Evolutionary conservation across 208 protist genomes (phyloP).

Genomic region (Trypanosomatidae sp.): DNA sequence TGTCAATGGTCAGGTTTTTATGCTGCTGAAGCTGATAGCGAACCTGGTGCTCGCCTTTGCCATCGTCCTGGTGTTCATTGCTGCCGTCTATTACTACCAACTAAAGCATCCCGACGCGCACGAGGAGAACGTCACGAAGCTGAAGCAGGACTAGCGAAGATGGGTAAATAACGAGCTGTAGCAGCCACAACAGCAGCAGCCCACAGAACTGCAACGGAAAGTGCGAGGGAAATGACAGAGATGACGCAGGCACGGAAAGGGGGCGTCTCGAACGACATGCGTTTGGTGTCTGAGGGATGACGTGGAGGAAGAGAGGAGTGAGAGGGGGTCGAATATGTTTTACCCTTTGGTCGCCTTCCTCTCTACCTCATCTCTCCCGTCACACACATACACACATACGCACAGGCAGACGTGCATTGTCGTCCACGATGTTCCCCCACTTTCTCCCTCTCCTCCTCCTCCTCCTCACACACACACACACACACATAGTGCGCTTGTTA

Average conservation of each 20-base stretch:
- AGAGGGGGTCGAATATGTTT: not conserved
- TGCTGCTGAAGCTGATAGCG: conserved; percentile 25
- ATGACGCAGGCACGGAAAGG: not conserved
- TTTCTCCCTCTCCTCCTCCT: not conserved
- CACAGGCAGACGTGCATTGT: not conserved
- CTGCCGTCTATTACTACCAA: conserved; percentile 14
- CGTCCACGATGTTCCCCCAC: not conserved
- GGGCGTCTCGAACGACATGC: not conserved
- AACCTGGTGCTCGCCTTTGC: conserved; percentile 22
- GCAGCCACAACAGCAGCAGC: not conserved
- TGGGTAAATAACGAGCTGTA: not conserved
- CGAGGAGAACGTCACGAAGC: conserved; percentile 14
- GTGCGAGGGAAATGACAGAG: not conserved
- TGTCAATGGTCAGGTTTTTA: conserved; percentile 24
- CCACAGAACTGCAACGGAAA: not conserved
- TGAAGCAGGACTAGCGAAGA: conserved; percentile 28
- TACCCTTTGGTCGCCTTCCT: not conserved
- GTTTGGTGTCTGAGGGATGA: no score
- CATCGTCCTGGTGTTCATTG: conserved; percentile 8
- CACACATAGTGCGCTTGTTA: not conserved
- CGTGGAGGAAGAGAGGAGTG: not conserved
- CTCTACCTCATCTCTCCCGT: not conserved
- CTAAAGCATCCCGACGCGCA: conserved; percentile 8
- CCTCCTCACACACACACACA: not conserved
- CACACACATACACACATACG: not conserved